These are phyloP conservation scores for Helicocarpus griseus DNA, from an alignment of 2,329 filamentous ascomycete genomes.

Conservation along the genomic window DNA sequence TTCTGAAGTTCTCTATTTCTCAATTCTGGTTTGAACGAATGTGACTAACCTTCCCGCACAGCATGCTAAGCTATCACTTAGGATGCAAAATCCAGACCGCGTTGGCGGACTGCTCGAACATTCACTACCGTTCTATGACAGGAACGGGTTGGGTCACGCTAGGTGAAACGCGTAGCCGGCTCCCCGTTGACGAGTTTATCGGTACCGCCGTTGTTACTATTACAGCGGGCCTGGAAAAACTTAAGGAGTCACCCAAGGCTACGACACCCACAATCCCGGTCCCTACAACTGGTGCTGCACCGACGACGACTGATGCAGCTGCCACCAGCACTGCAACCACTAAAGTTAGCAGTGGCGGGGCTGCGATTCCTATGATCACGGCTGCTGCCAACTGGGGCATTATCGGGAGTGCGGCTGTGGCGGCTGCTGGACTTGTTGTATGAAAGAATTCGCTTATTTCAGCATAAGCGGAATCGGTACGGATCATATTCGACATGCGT, in stretches of 20 bases:
- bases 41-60: neutral
- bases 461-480: neutral
- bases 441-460: neutral
- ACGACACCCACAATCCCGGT: neutral
- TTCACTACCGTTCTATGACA: neutral
- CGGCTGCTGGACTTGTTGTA: neutral
- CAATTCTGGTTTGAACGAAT: neutral
- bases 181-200: neutral
- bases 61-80: neutral
- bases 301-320: neutral
- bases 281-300: neutral
- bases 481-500: too few species aligned
- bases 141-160: neutral
- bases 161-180: neutral
- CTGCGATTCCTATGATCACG: neutral
- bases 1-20: too few species aligned
- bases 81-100: neutral
- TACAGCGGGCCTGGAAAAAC: neutral
- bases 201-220: neutral
- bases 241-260: neutral
- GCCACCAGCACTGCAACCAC: neutral
- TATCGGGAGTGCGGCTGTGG: constrained; percentile 1
- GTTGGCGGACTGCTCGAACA: neutral
- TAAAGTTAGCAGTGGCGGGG: neutral
- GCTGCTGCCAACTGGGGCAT: neutral